A percentile compares a stretch with the other conserved stretches of the same genome.
Evolutionary conservation across 1,284 basidiomycete genomes (phyloP).

Genomic region (Ceratobasidium sp.): DNA sequence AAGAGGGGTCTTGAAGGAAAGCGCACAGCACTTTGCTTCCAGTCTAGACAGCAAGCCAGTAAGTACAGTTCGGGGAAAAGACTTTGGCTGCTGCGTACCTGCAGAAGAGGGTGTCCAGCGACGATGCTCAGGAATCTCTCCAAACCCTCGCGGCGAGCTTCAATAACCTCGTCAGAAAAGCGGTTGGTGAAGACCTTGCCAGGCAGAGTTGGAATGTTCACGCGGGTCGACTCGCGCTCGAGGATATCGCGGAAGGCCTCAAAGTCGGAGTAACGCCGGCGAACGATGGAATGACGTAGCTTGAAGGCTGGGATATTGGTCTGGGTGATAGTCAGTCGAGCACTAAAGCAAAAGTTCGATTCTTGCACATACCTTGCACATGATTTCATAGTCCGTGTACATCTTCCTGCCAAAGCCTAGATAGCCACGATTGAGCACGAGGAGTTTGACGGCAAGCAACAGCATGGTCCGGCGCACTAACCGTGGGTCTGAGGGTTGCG

Average conservation of each 20-base stretch:
- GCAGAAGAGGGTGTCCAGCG: conserved; percentile 94
- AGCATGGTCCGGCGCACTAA: conserved; percentile 50
- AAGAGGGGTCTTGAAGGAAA: conserved; percentile 90
- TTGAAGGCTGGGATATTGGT: conserved; percentile 99
- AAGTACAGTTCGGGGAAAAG: background rate
- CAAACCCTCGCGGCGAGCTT: conserved; percentile 87
- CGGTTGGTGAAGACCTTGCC: conserved; percentile 97
- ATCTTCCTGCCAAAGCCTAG: conserved; percentile 95
- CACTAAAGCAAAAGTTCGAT: background rate
- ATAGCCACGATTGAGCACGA: background rate
- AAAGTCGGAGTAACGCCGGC: conserved; percentile 97
- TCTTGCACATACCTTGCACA: conserved; percentile 80
- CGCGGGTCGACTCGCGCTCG: conserved; percentile 94
- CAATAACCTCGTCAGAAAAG: conserved; percentile 98
- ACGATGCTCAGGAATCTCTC: conserved; percentile 97
- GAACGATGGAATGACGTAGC: conserved; percentile 90
- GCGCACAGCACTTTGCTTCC: conserved; percentile 97
- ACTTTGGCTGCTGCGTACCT: conserved; percentile 60
- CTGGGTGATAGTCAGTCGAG: conserved; percentile 53
- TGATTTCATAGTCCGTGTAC: conserved; percentile 99
- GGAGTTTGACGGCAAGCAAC: background rate
- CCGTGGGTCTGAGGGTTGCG: conserved; percentile 97
- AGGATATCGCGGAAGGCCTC: conserved; percentile 98
- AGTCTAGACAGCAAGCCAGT: conserved; percentile 61
- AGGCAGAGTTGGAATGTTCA: conserved; percentile 96